phyloP scores from a whole-genome alignment of 2,329 filamentous ascomycete genomes.

The Fusarium anguioides region DNA sequence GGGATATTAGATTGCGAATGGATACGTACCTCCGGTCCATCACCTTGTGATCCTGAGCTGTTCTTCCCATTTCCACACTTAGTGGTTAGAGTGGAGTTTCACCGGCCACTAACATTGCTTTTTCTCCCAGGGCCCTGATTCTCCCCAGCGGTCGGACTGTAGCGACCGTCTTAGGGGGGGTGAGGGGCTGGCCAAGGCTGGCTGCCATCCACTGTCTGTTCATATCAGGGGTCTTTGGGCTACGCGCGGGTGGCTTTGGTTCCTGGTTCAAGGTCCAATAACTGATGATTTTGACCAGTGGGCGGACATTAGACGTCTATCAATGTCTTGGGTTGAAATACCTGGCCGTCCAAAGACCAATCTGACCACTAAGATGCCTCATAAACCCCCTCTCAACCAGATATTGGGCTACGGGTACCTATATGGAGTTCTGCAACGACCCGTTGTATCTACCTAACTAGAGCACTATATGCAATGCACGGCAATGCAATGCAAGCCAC shows the following conservation, averaged over 20 bases:
- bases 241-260: conserved; percentile 33
- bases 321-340: conserved; percentile 13
- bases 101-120: conserved; percentile 29
- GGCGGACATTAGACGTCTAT: conserved; percentile 21
- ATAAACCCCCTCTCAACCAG: neutral
- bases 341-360: neutral
- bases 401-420: conserved; percentile 7
- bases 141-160: conserved; percentile 30
- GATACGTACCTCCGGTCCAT: conserved; percentile 36
- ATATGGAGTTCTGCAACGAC: conserved; percentile 20
- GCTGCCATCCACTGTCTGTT: conserved; percentile 17
- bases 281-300: conserved; percentile 1
- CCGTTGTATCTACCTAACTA: conserved; percentile 17
- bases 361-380: conserved; percentile 1
- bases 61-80: conserved; percentile 33
- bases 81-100: conserved; percentile 12
- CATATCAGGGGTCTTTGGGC: conserved; percentile 33
- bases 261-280: conserved; percentile 17
- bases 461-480: conserved; percentile 41
- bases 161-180: conserved; percentile 34
- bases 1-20: conserved; percentile 42
- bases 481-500: conserved; percentile 41
- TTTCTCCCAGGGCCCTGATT: conserved; percentile 24
- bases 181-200: neutral
- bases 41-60: conserved; percentile 36